Evolutionary conservation across 768 basidiomycete species (phyloP).

Genomic region (Auricularia sp.): DNA sequence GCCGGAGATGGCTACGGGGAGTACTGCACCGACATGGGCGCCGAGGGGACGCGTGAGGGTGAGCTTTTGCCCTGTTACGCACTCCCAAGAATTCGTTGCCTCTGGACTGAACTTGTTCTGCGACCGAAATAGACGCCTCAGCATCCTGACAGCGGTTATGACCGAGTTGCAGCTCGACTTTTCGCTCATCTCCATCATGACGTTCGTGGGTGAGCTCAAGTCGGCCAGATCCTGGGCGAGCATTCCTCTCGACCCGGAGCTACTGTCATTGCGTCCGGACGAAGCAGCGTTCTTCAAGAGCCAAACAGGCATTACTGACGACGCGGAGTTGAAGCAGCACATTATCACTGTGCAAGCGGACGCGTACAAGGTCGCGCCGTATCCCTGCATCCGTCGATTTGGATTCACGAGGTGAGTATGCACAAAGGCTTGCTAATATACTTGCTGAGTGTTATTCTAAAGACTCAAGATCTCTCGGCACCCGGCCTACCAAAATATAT

Average conservation of each 20-base stretch:
- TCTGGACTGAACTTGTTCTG: not conserved
- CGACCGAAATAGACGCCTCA: too few relatives aligned
- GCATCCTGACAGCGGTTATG: too few relatives aligned
- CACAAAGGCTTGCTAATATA: not conserved
- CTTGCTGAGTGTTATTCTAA: not conserved
- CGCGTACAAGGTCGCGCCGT: constrained; percentile 9
- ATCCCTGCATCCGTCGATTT: constrained; percentile 8
- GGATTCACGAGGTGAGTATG: constrained; percentile 4
- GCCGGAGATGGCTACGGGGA: constrained; percentile 76
- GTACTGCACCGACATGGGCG: constrained; percentile 71
- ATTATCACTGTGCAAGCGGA: constrained; percentile 6
- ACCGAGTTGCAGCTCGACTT: too few relatives aligned
- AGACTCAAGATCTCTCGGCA: constrained; percentile 4
- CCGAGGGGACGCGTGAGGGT: constrained; percentile 54
- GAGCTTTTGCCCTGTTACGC: constrained; percentile 51
- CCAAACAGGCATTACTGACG: constrained; percentile 8
- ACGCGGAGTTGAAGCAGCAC: constrained; percentile 5
- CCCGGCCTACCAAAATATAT: not conserved
- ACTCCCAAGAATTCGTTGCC: constrained; percentile 53
- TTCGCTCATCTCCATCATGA: not conserved
- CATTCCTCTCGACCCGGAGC: constrained; percentile 4
- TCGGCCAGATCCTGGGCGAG: not conserved
- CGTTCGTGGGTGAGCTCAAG: not conserved
- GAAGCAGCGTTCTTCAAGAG: constrained; percentile 9
- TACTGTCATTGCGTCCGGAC: constrained; percentile 1